Percentiles rank a stretch among this genome's conserved stretches.
phyloP scores from a whole-genome alignment of 1,284 basidiomycete genomes.

The Kalmanozyma brasiliensis region DNA sequence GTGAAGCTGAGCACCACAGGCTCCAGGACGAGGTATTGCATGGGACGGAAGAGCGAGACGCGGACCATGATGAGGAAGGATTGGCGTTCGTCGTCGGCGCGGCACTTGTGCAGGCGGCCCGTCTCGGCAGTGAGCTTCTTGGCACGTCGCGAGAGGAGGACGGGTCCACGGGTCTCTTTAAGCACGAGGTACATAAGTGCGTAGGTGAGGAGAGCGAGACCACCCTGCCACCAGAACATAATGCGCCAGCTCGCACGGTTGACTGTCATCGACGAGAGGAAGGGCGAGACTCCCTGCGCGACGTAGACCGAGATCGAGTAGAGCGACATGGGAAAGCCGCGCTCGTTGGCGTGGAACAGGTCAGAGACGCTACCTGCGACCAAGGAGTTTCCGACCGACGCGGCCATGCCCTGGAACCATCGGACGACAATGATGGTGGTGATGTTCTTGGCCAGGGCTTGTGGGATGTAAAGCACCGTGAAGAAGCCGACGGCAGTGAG shows the following conservation, averaged over 20 bases:
- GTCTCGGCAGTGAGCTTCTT: slow-evolving; percentile 67
- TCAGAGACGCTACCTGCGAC: slow-evolving; percentile 65
- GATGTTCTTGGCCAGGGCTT: slow-evolving; percentile 60
- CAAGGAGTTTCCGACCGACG: slow-evolving; percentile 65
- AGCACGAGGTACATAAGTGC: slow-evolving; percentile 63
- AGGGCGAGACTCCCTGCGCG: slow-evolving; percentile 65
- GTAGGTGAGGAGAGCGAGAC: slow-evolving; percentile 31
- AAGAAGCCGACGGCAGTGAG: slow-evolving; percentile 36
- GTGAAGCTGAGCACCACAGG: slow-evolving; percentile 70
- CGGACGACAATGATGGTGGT: slow-evolving; percentile 64
- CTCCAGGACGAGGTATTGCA: slow-evolving; percentile 69
- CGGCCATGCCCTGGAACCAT: slow-evolving; percentile 65
- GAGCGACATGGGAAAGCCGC: slow-evolving; percentile 69
- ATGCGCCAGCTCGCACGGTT: slow-evolving; percentile 55
- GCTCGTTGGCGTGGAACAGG: slow-evolving; percentile 64
- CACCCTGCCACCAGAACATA: slow-evolving; percentile 60
- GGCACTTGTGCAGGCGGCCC: slow-evolving; percentile 67
- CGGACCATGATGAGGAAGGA: slow-evolving; percentile 62
- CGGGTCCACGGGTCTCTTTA: slow-evolving; percentile 66
- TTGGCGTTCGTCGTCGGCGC: slow-evolving; percentile 62
- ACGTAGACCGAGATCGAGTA: slow-evolving; percentile 68
- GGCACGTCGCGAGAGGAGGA: slow-evolving; percentile 69
- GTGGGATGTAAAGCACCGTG: slow-evolving; percentile 58
- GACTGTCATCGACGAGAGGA: slow-evolving; percentile 59
- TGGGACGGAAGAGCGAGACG: slow-evolving; percentile 62